Evolutionary conservation across 768 basidiomycete species (phyloP), one percentile per base, ranked within the genome.

Genomic region (Holtermannia corniformis): DNA sequence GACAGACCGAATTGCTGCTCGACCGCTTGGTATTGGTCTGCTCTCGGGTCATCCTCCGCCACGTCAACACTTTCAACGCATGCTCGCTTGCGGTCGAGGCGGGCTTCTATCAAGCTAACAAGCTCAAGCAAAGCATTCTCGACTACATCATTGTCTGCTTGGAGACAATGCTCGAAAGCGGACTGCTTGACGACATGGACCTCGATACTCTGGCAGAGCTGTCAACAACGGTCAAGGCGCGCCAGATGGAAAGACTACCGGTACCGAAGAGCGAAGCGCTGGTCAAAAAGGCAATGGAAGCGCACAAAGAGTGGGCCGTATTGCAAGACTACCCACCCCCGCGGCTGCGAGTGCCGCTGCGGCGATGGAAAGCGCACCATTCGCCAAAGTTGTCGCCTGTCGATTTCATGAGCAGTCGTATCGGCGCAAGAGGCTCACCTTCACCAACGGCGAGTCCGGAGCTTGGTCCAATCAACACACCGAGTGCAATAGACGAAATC

Each of bases 1-100:
- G 41, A 1, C 56, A 92, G 85, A 91, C 85, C 58, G 90, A 97
- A 72, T 74, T 97, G 2, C 78, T 95, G 7, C 75, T 96, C n/a
- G 87, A 87, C 63, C 82, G 83, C 19, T 79, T 97, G 19, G 79
- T 88, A 28, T 78, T 87, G 1, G 73, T 93, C 22, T 95, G 91
- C 73, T 92, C 91, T 1, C 74, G 76, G 7, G 78, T 85, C 41
- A 79, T 96, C 48, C 76, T 90, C 32, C 75, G 76, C 37, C 78
- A 81, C 65, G 76, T 84, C 47, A 84, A 80, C 50, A 76, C 84
- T 54, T 75, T 80, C 70, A 97, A 95, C 54, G 85, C 82, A 0
- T 84, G 82, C 55, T 81, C 83, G 57, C 75, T 96, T 40, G 82
- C 95, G 24, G 74, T 81, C 25, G 89, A 93, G 41, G 91, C 92